Evolutionary conservation across 2,329 filamentous ascomycete genomes (phyloP).

Genomic region (Metarhizium album): DNA sequence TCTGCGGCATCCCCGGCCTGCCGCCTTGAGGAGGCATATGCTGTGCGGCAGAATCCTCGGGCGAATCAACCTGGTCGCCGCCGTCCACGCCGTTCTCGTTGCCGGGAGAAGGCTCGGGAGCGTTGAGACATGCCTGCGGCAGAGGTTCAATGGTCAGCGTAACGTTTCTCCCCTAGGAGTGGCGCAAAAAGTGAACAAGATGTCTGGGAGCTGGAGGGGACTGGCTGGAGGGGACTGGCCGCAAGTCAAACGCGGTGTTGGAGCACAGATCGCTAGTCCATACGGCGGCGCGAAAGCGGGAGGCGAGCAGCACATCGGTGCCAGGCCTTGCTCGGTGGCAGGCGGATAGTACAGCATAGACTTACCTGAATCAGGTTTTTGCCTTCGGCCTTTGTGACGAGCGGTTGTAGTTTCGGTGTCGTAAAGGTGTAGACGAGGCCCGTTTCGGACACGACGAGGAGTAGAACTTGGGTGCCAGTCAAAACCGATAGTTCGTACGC

Average conservation of each 20-base stretch:
- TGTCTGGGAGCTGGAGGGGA: too few relatives aligned
- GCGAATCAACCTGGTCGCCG: conserved; percentile 70
- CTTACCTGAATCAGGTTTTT: conserved; percentile 96
- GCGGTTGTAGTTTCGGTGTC: conserved; percentile 92
- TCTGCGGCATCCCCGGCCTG: conserved; percentile 55
- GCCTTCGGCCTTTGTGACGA: conserved; percentile 96
- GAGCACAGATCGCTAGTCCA: not conserved
- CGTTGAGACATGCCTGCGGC: conserved; percentile 89
- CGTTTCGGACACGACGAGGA: conserved; percentile 94
- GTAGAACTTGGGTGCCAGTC: conserved; percentile 91
- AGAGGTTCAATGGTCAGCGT: not conserved
- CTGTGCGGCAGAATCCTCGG: conserved; percentile 73
- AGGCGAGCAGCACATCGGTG: not conserved
- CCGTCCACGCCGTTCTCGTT: conserved; percentile 75
- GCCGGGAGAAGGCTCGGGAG: conserved; percentile 75
- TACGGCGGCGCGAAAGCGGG: too few relatives aligned
- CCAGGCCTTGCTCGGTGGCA: not conserved
- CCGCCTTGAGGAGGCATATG: conserved; percentile 56
- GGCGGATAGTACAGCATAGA: not conserved
- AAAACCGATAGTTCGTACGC: conserved; percentile 96
- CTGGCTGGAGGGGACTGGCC: too few relatives aligned
- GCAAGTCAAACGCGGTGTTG: not conserved
- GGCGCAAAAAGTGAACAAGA: not conserved
- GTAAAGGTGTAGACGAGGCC: conserved; percentile 97
- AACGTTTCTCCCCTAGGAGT: not conserved